These are phyloP conservation scores for Priceomyces haplophilus DNA, from an alignment of 805 yeast genomes.

Conservation along the genomic window DNA sequence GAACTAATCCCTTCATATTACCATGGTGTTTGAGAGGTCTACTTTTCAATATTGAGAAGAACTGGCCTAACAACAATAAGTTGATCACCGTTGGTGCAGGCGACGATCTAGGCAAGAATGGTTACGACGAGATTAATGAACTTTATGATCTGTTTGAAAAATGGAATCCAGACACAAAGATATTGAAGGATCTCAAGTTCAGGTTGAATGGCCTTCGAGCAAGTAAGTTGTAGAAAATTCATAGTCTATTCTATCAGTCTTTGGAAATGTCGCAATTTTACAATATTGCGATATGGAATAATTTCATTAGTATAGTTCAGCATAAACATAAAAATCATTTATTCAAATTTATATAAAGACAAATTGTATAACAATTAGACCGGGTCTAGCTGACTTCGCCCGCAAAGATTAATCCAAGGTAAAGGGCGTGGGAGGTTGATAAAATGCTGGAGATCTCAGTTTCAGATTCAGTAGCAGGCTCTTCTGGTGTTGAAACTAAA, in stretches of 20 bases:
- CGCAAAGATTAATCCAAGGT: too few relatives aligned
- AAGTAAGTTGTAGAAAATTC: conserved; percentile 29
- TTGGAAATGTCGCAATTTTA: neutral
- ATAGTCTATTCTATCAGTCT: neutral
- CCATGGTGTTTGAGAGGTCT: conserved; percentile 94
- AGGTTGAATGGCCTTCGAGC: conserved; percentile 56
- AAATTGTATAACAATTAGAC: too few relatives aligned
- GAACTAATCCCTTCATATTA: conserved; percentile 76
- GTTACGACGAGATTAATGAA: conserved; percentile 52
- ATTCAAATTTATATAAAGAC: too few relatives aligned
- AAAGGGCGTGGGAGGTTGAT: too few relatives aligned
- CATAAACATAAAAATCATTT: conserved; percentile 1
- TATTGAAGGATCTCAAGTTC: conserved; percentile 78
- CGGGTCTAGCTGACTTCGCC: too few relatives aligned
- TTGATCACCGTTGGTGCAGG: conserved; percentile 29
- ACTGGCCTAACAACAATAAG: conserved; percentile 45
- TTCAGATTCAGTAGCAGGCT: too few relatives aligned
- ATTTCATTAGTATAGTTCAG: neutral
- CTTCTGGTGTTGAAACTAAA: too few relatives aligned
- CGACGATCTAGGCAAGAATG: conserved; percentile 30
- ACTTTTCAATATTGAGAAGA: conserved; percentile 56
- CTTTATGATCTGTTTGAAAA: conserved; percentile 69
- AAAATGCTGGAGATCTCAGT: too few relatives aligned
- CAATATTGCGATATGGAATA: neutral
- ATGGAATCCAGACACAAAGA: conserved; percentile 87